Percentiles rank a stretch among this genome's conserved stretches.
Conservation (phyloP, 2,329 filamentous ascomycete genomes). For the Leptographium radiaticola region DNA sequence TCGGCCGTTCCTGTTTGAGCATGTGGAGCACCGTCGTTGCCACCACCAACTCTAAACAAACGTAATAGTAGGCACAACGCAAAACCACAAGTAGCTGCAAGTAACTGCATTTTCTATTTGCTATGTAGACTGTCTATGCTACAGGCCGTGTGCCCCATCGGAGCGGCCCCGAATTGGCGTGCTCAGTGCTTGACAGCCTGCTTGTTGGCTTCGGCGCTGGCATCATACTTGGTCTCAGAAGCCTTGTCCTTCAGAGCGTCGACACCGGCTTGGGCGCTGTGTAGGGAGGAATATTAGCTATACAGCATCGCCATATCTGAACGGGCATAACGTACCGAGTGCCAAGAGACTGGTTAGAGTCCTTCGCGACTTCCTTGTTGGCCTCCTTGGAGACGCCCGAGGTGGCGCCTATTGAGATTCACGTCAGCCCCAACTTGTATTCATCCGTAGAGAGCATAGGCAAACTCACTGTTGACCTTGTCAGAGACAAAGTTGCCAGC, state of each 20-base stretch:
- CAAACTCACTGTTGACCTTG: conserved; percentile 29
- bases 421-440: not conserved
- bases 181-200: conserved; percentile 24
- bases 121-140: too few relatives aligned
- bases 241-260: conserved; percentile 23
- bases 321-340: conserved; percentile 25
- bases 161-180: not conserved
- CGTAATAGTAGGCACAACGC: too few relatives aligned
- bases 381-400: conserved; percentile 37
- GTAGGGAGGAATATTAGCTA: conserved; percentile 2
- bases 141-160: too few relatives aligned
- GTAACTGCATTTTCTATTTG: too few relatives aligned
- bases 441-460: not conserved
- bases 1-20: too few relatives aligned
- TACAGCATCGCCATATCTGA: not conserved
- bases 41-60: too few relatives aligned
- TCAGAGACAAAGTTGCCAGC: conserved; percentile 47
- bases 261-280: conserved; percentile 17
- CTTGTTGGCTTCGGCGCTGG: conserved; percentile 25
- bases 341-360: conserved; percentile 30
- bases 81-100: too few relatives aligned
- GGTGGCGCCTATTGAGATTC: conserved; percentile 20
- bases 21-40: too few relatives aligned
- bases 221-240: conserved; percentile 18
- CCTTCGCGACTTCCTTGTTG: conserved; percentile 48